These are phyloP conservation scores for Carpinus viminea DNA, from an alignment of 306 rosid species.

Conservation along the genomic window DNA sequence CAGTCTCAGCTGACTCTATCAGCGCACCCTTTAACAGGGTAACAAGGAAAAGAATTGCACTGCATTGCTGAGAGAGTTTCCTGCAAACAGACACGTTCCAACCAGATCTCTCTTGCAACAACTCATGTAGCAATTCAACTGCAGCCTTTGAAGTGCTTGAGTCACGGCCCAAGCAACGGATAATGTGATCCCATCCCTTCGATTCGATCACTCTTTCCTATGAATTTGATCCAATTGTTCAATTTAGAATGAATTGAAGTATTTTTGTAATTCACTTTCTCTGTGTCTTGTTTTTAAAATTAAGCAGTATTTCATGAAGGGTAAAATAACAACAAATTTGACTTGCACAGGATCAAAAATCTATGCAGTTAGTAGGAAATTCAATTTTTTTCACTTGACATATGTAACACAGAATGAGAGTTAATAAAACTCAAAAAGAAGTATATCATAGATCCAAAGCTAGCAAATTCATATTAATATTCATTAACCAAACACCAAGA, in stretches of 20 bases:
- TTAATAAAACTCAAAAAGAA: background rate
- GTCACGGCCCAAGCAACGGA: slow-evolving; percentile 58
- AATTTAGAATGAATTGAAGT: slow-evolving; percentile 21
- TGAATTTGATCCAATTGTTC: slow-evolving; percentile 15
- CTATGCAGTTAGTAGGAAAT: background rate
- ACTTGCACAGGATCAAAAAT: background rate
- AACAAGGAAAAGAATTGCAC: slow-evolving; percentile 57
- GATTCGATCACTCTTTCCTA: slow-evolving; percentile 65
- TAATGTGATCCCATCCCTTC: slow-evolving; percentile 63
- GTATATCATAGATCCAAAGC: background rate
- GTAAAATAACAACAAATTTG: no score
- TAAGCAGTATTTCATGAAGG: background rate
- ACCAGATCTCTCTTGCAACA: slow-evolving; percentile 62
- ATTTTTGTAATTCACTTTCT: background rate
- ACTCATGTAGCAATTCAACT: slow-evolving; percentile 55
- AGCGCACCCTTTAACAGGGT: slow-evolving; percentile 46
- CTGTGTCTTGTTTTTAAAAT: background rate
- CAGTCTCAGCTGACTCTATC: slow-evolving; percentile 57
- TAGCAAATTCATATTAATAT: background rate
- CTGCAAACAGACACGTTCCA: slow-evolving; percentile 63
- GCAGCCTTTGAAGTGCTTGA: slow-evolving; percentile 64
- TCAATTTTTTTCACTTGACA: background rate
- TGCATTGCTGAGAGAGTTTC: slow-evolving; percentile 57
- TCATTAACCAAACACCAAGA: background rate
- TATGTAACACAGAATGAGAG: background rate